Percentiles rank a stretch among this genome's conserved stretches.
Evolutionary conservation across 148 eudicot genomes (phyloP).

Genomic region (Camellia granthamiana): DNA sequence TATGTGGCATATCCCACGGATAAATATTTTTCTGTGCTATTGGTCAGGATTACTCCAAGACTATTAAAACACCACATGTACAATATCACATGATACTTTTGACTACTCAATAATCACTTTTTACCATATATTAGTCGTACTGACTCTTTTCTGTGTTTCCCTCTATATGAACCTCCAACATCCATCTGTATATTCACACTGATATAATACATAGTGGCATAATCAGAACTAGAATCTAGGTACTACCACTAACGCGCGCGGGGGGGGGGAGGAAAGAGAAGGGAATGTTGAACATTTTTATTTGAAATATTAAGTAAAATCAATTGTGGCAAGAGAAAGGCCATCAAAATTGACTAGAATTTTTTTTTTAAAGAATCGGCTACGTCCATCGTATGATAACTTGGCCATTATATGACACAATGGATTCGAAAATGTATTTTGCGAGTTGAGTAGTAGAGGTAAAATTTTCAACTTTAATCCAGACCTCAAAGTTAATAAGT

Average conservation of each 20-base stretch:
- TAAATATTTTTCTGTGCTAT: no score
- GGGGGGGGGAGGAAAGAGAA: no score
- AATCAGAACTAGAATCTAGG: background rate
- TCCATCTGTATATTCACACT: no score
- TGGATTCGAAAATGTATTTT: background rate
- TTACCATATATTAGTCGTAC: background rate
- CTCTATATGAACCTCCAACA: background rate
- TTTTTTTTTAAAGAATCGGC: background rate
- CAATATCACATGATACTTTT: no score
- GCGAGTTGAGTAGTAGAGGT: background rate
- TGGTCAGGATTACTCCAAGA: no score
- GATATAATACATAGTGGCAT: background rate
- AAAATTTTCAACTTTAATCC: background rate
- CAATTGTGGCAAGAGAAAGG: slow-evolving; percentile 15
- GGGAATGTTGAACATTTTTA: background rate
- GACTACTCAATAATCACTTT: no score
- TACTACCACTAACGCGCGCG: background rate
- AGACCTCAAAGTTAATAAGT: background rate
- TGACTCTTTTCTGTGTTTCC: background rate
- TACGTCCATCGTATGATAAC: background rate
- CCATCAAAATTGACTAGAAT: background rate
- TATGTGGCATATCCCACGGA: no score
- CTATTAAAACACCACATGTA: no score
- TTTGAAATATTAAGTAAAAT: background rate
- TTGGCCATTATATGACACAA: background rate